These are phyloP conservation scores for Aspergillus latus DNA, from an alignment of 2,329 filamentous ascomycete species.

Conservation along the genomic window DNA sequence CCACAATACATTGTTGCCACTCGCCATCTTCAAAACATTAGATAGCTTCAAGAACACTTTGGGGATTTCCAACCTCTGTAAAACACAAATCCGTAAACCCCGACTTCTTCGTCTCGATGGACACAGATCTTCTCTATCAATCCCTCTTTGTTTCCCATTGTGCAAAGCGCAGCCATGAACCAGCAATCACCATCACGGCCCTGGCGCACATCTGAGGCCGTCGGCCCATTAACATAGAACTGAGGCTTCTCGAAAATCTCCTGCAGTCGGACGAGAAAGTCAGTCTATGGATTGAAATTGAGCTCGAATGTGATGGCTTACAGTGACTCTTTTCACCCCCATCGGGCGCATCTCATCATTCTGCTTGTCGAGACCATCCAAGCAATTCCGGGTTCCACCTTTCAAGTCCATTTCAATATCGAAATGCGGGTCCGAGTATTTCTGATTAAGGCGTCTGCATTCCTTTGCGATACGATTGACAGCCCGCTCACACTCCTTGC, in stretches of 20 bases:
- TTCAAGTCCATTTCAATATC: constrained; percentile 78
- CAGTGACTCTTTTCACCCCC: constrained; percentile 69
- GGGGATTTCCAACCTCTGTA: constrained; percentile 56
- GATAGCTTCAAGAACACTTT: too few species aligned
- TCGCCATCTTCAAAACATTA: constrained; percentile 64
- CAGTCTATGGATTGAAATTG: constrained; percentile 16
- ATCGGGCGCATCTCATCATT: constrained; percentile 57
- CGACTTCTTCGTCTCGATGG: constrained; percentile 68
- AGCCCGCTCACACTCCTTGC: constrained; percentile 63
- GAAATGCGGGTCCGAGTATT: constrained; percentile 84
- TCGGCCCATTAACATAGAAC: constrained; percentile 76
- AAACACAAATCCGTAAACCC: constrained; percentile 85
- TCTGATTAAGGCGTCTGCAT: constrained; percentile 76
- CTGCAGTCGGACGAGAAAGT: constrained; percentile 35
- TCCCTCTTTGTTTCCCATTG: constrained; percentile 69
- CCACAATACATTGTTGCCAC: constrained; percentile 88
- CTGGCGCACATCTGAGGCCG: constrained; percentile 75
- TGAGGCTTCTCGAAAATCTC: constrained; percentile 75
- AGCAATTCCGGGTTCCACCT: constrained; percentile 52
- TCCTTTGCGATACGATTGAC: constrained; percentile 60
- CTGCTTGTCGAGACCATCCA: constrained; percentile 47
- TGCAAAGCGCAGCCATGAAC: constrained; percentile 78
- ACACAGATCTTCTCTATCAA: constrained; percentile 74
- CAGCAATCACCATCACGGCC: constrained; percentile 80
- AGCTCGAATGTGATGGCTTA: constrained; percentile 28